Conservation (phyloP, 192 early-diverging fungal species). For the Gryganskiella cystojenkinii region DNA sequence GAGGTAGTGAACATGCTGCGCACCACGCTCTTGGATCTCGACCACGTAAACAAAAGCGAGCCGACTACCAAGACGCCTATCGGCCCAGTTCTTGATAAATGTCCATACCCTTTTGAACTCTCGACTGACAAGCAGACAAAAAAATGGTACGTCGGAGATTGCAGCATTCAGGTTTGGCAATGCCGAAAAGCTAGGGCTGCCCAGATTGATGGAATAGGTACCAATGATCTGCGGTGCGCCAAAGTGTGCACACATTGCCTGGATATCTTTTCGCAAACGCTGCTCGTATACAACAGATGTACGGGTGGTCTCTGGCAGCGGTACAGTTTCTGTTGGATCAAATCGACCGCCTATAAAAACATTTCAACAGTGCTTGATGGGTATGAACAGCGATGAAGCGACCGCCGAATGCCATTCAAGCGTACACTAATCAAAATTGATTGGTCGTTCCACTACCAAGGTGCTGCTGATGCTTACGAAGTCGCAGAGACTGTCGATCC, state of each 20-base stretch:
- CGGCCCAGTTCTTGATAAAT: too few species aligned
- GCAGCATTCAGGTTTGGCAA: too few species aligned
- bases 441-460: background rate
- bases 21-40: conserved; percentile 12
- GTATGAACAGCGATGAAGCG: too few species aligned
- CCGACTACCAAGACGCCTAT: background rate
- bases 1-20: conserved; percentile 4
- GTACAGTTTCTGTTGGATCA: background rate
- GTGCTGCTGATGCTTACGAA: background rate
- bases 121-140: too few species aligned
- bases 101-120: too few species aligned
- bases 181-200: background rate
- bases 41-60: background rate
- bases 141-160: too few species aligned
- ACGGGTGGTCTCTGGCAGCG: background rate
- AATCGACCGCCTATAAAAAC: conserved; percentile 5
- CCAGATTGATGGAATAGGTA: conserved; percentile 5
- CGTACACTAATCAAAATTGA: conserved; percentile 10
- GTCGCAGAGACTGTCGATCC: background rate
- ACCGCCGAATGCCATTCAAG: conserved; percentile 9
- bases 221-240: conserved; percentile 9
- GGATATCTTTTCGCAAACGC: background rate
- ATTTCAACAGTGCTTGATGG: too few species aligned
- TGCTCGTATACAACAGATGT: background rate
- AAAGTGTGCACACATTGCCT: conserved; percentile 7